Evolutionary conservation across 2,329 filamentous ascomycete species (phyloP), one percentile per base, ranked within the genome.

Genomic region (Diaporthe citri): DNA sequence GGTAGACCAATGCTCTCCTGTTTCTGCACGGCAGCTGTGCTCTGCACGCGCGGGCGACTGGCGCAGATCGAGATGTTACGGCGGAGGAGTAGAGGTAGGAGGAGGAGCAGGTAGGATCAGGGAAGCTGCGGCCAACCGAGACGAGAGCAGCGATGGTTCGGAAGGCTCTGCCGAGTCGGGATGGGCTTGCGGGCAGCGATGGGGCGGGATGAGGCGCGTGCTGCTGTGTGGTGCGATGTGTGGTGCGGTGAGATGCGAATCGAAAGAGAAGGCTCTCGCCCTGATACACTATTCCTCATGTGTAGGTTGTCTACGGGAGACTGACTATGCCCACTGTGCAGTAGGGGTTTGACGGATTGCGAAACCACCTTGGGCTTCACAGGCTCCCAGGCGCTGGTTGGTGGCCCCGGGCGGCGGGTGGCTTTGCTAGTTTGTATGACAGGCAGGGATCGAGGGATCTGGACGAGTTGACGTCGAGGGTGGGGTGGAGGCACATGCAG

Each of bases 121-220:
- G 31, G 34, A 34, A 55, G 34, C 48, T 55, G 64, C 31, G 64
- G n/a, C 34, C 48, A 20, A 48, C 22, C 46, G 20, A 36, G 46
- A 51, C n/a, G 64, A 41, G 22, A 52, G 64, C 7, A 39, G 31
- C 46, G 13, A 52, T 52, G 22, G 31, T 52, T 67, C 64, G 64
- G 48, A 69, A 69, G 64, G 48, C 48, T 28, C 48, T 69, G 48
- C 64, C 64, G 64, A 41, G 64, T 69, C 48, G n/a, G 64, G 64
- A 25, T 69, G n/a, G n/a, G 34, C n/a, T 17, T 67, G 64, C 46
- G 62, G 64, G 48, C 34, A 41, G 64, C 48, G 31, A 52, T 39
- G 28, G 31, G 64, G 34, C 43, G 43, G 28, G 43, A 31, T 51
- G 62, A 36, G 62, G 43, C 48, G 64, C 31, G 64, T 10, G 64